Base-by-base conservation (phyloP, 2,329 filamentous ascomycete species). In the Ascochyta rabiei region DNA sequence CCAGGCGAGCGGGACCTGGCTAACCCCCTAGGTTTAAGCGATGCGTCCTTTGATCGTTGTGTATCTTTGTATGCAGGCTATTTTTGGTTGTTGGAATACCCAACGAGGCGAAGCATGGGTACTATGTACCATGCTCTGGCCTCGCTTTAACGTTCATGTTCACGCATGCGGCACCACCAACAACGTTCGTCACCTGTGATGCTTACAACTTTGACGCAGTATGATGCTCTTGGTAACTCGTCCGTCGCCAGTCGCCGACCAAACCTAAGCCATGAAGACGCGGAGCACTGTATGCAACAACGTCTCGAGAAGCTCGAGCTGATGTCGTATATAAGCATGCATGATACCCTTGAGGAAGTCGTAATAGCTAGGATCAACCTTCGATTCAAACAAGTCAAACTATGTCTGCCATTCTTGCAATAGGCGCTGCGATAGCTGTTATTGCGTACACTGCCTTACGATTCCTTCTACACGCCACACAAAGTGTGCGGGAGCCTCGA, bases 161-260 rank as follows among this genome's bases (percentile, higher is more conserved):
- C 51, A 54, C 45, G 51, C 51, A 54, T 54, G 51, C 51, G 40
- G 51, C 33, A 5, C 26, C 18, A 15, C 8, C 7, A 39, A 23
- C 26, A 15, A 31, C 24, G 23, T 39, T 16, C 4, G 13, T 19
- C n/a, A 26, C 6, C 19, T 30, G 15, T 21, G 6, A 38, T 37
- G n/a, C 28, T 9, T 34, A 48, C 10, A 23, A 39, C 7, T 6
- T 19, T 44, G 13, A 7, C 34, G 23, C 28, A 15, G 9, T 8
- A 12, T 6, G 51, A 48, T 54, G 51, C 34, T 44, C 39, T 45
- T 44, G 51, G 51, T 48, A 48, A 48, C 6, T 16, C n/a, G 28
- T 2, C 19, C 12, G 34, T 16, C n/a, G 2, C 28, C 21, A 54
- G 40, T 54, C 51, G 51, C 44, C 51, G 51, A 48, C 28, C 47